Base-by-base conservation (phyloP, 2,329 filamentous ascomycete species). In the Trichothecium roseum region DNA sequence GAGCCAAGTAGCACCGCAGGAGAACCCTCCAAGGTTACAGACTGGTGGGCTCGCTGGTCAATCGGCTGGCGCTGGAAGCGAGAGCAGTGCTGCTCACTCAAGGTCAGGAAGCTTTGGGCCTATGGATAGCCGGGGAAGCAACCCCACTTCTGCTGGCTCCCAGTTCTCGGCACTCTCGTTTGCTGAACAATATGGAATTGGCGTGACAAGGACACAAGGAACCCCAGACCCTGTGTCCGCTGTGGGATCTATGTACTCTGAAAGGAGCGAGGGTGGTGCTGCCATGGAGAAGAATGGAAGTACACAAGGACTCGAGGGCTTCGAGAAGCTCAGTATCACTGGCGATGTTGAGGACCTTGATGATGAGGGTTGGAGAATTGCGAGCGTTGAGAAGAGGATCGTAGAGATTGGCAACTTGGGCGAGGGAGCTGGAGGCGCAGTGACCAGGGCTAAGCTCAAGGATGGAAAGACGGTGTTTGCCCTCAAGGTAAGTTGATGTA, bases 401-500 rank as follows among this genome's bases (percentile, higher is more conserved):
- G 68, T 84, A 34, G 87, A 98, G 59, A 63, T 94, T 18, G 91
- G 89, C 18, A 87, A 83, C 51, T 63, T 98, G 29, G 91, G 91
- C 38, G 91, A 98, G 58, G 91, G 91, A 48, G 91, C 91, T 32
- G 91, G 91, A 44, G 91, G 91, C 53, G 91, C 91, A 6, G 91
- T 98, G 34, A 98, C 89, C 17, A 79, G 82, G 51, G 94, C 87
- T 58, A 81, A 80, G 57, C 69, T 98, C 44, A 89, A 86, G 56
- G 86, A 83, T 28, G 88, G 87, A 41, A 94, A 93, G 64, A 95
- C 86, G 0, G 74, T 95, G 7, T 98, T 98, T 66, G 91, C 91
- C 7, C 64, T 98, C 36, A 98, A 98, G 79, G 89, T 94, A 61
- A 45, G 64, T 38, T 38, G 28, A 14, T 26, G 14, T 9, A 18